Percentiles rank a stretch among this genome's conserved stretches.
These are phyloP conservation scores for Hypoxylon trugodes DNA, from an alignment of 495 filamentous ascomycete genomes.

Conservation along the genomic window DNA sequence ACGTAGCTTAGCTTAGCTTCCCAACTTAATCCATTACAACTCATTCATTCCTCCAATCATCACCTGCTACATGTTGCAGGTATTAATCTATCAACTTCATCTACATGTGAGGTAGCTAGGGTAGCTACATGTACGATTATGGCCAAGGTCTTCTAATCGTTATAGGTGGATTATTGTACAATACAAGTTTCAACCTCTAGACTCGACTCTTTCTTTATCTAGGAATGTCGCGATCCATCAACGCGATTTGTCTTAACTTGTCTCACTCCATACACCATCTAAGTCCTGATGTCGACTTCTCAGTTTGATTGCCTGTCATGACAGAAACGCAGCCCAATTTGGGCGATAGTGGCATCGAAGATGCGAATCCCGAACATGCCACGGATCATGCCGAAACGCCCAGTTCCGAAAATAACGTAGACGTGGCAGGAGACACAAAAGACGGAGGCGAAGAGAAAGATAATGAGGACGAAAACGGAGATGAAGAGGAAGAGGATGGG, in stretches of 20 bases:
- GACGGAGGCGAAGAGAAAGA: constrained; percentile 30
- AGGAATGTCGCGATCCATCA: constrained; percentile 1
- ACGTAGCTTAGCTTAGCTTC: constrained; percentile 20
- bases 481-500: constrained; percentile 45
- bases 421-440: not conserved
- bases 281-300: constrained; percentile 25
- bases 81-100: constrained; percentile 10
- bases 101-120: too few species aligned
- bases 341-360: constrained; percentile 43
- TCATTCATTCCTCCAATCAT: constrained; percentile 11
- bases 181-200: constrained; percentile 11
- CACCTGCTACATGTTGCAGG: constrained; percentile 1
- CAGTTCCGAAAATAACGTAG: not conserved
- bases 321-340: constrained; percentile 53
- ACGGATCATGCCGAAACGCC: not conserved
- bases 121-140: not conserved
- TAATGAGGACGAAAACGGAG: constrained; percentile 50
- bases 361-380: constrained; percentile 6
- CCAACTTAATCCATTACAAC: constrained; percentile 9
- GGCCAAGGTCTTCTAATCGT: too few species aligned
- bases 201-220: not conserved
- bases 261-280: not conserved
- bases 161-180: not conserved
- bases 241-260: not conserved
- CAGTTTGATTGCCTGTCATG: constrained; percentile 45